A percentile compares a stretch with the other conserved stretches of the same genome.
Evolutionary conservation across 352 stramenopile genomes (phyloP).

Genomic region (Paralagenidium karlingii): DNA sequence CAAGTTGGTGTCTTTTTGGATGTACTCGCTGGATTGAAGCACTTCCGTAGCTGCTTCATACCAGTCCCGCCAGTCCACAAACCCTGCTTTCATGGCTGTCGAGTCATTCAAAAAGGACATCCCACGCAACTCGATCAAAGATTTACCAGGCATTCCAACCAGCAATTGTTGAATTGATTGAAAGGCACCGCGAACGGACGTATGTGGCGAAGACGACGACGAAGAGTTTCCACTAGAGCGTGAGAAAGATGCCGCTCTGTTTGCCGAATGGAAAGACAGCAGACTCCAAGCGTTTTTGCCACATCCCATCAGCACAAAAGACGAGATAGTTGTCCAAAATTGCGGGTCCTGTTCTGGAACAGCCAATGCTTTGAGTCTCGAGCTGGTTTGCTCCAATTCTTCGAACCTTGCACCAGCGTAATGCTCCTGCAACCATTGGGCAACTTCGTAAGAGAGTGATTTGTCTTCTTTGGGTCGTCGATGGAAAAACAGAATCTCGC

Average conservation of each 20-base stretch:
- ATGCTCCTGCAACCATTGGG: slow-evolving; percentile 60
- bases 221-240: too few relatives aligned
- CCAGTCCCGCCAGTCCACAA: slow-evolving; percentile 45
- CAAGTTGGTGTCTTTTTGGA: slow-evolving; percentile 34
- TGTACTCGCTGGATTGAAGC: slow-evolving; percentile 30
- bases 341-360: slow-evolving; percentile 23
- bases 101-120: too few relatives aligned
- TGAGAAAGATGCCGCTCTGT: slow-evolving; percentile 35
- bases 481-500: slow-evolving; percentile 62
- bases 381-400: slow-evolving; percentile 8
- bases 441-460: slow-evolving; percentile 54
- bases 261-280: slow-evolving; percentile 39
- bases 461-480: slow-evolving; percentile 33
- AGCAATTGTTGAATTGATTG: slow-evolving; percentile 48
- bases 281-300: slow-evolving; percentile 43
- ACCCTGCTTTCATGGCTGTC: slow-evolving; percentile 5
- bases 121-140: too few relatives aligned
- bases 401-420: slow-evolving; percentile 34
- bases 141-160: slow-evolving; percentile 41
- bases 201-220: slow-evolving; percentile 23
- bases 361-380: too few relatives aligned
- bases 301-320: slow-evolving; percentile 31
- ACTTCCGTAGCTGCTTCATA: slow-evolving; percentile 46
- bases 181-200: slow-evolving; percentile 32
- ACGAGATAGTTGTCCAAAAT: slow-evolving; percentile 60